These are phyloP conservation scores for Colletotrichum melonis DNA, from an alignment of 2,329 filamentous ascomycete species.

Conservation along the genomic window DNA sequence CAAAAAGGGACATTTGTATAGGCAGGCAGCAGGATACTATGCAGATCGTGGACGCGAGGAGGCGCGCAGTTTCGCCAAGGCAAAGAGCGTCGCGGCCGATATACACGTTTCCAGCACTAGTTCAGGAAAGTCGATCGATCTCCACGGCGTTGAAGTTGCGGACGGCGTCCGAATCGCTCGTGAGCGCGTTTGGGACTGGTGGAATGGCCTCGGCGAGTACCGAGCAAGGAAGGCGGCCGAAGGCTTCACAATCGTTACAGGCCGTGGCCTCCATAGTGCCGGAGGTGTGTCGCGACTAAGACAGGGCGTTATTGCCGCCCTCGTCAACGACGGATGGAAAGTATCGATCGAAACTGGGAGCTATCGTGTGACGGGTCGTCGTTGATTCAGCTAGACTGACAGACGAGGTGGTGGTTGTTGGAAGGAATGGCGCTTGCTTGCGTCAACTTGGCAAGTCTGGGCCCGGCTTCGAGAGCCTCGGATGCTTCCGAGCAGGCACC, in stretches of 20 bases:
- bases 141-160: conserved; percentile 85
- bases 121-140: conserved; percentile 70
- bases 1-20: conserved; percentile 71
- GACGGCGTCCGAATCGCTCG: conserved; percentile 85
- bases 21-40: conserved; percentile 82
- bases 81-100: conserved; percentile 77
- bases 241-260: conserved; percentile 82
- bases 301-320: conserved; percentile 80
- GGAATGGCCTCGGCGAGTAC: conserved; percentile 76
- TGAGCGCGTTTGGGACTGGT: conserved; percentile 78
- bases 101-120: conserved; percentile 77
- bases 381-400: conserved; percentile 39
- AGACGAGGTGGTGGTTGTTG: not conserved
- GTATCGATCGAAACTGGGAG: conserved; percentile 78
- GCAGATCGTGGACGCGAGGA: conserved; percentile 76
- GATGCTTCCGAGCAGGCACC: conserved; percentile 12
- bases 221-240: conserved; percentile 61
- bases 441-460: not conserved
- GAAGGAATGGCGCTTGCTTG: not conserved
- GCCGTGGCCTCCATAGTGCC: conserved; percentile 81
- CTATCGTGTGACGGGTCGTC: conserved; percentile 74
- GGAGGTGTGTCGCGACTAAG: conserved; percentile 82
- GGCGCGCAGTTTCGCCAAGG: conserved; percentile 65
- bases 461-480: not conserved
- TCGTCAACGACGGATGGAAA: conserved; percentile 86